Conservation (phyloP, 2,329 filamentous ascomycete genomes). For the Septoria petroselini region DNA sequence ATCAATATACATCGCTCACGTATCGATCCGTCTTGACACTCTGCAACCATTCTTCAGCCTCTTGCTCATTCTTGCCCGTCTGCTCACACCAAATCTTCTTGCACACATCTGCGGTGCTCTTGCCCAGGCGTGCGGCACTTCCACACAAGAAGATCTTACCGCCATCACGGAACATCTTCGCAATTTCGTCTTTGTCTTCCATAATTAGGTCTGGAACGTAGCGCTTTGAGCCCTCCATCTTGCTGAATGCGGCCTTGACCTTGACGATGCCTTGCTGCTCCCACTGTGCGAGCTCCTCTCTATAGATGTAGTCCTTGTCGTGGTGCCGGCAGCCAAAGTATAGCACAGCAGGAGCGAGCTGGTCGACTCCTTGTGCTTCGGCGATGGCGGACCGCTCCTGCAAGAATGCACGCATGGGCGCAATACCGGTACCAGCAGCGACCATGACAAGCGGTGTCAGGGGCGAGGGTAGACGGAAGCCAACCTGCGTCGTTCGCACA, state of each 20-base stretch:
- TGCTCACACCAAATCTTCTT: conserved; percentile 46
- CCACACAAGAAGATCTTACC: conserved; percentile 65
- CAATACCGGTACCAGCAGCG: conserved; percentile 51
- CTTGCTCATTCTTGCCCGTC: conserved; percentile 35
- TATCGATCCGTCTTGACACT: conserved; percentile 47
- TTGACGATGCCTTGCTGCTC: conserved; percentile 19
- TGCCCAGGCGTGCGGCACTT: conserved; percentile 45
- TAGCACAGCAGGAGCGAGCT: conserved; percentile 28
- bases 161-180: conserved; percentile 46
- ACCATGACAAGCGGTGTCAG: conserved; percentile 53
- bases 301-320: conserved; percentile 37
- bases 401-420: conserved; percentile 47
- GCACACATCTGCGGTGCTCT: conserved; percentile 41
- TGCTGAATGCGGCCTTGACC: conserved; percentile 17
- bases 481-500: conserved; percentile 39
- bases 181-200: conserved; percentile 45
- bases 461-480: conserved; percentile 42
- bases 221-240: conserved; percentile 44
- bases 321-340: conserved; percentile 32
- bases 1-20: conserved; percentile 32
- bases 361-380: conserved; percentile 30
- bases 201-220: conserved; percentile 54
- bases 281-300: conserved; percentile 19
- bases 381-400: conserved; percentile 42
- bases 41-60: conserved; percentile 47